Percentiles rank a stretch among this genome's conserved stretches.
Evolutionary conservation across 139 green algal species (phyloP).

Genomic region (Monoraphidium neglectum): DNA sequence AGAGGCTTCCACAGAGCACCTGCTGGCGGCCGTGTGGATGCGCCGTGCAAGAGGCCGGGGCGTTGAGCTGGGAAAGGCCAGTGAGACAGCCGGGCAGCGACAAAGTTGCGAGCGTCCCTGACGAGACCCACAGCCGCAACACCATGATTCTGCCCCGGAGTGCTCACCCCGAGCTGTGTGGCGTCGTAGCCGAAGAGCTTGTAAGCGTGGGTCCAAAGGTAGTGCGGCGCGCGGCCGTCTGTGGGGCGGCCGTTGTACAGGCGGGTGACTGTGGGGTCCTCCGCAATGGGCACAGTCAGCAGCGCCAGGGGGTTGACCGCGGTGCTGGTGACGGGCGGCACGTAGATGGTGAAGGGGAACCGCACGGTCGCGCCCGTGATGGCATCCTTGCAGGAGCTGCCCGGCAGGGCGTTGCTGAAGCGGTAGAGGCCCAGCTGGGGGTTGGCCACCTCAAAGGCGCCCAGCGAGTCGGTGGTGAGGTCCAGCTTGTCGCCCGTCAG

Average conservation of each 20-base stretch:
- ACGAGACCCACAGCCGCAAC: neutral
- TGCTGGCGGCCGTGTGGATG: too few relatives aligned
- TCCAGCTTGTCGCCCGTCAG: neutral
- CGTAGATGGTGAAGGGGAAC: neutral
- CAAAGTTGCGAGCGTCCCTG: too few relatives aligned
- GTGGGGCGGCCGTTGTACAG: neutral
- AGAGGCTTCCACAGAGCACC: too few relatives aligned
- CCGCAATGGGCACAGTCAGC: slow-evolving; percentile 20
- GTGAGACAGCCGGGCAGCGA: neutral
- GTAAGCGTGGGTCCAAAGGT: slow-evolving; percentile 8
- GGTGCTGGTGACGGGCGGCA: neutral
- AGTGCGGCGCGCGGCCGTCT: neutral
- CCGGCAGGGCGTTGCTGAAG: neutral
- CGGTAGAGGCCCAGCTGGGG: slow-evolving; percentile 1
- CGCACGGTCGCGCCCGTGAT: neutral
- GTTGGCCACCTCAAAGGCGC: neutral
- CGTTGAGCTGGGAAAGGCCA: neutral
- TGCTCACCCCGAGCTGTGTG: neutral
- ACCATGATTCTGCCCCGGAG: neutral
- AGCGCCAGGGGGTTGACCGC: slow-evolving; percentile 20
- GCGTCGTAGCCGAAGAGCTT: slow-evolving; percentile 24
- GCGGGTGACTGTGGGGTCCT: neutral
- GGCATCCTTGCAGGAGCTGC: neutral
- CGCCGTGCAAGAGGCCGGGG: neutral
- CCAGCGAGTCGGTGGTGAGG: neutral